These are phyloP conservation scores for Amborella trichopoda DNA, from an alignment of 164 flowering plant genomes.

Conservation along the genomic window DNA sequence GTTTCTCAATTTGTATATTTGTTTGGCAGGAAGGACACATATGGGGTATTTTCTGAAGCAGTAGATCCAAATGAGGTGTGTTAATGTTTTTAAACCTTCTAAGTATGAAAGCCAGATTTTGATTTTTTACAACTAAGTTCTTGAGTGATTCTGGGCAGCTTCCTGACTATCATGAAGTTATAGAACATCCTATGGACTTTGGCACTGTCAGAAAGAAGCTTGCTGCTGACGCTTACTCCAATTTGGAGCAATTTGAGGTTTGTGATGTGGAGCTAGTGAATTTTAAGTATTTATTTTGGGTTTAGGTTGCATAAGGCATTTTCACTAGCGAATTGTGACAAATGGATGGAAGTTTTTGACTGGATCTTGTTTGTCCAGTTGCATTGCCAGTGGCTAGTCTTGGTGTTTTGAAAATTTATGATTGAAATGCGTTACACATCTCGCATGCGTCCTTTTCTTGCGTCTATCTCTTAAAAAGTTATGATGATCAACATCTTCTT, in stretches of 20 bases:
- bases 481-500: no score
- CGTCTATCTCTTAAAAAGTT: no score
- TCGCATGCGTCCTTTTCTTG: no score
- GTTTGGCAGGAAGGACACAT: conserved; percentile 80
- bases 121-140: not conserved
- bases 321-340: no score
- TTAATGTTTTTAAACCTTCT: not conserved
- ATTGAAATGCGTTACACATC: no score
- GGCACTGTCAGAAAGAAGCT: conserved; percentile 72
- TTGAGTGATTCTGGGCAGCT: conserved; percentile 35
- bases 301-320: no score
- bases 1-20: conserved; percentile 4
- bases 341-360: no score
- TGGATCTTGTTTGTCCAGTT: no score
- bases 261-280: no score
- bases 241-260: conserved; percentile 88
- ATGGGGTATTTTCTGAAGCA: conserved; percentile 84
- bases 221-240: conserved; percentile 34
- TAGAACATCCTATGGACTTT: conserved; percentile 86
- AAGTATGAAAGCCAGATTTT: not conserved
- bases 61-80: conserved; percentile 92
- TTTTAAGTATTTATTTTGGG: no score
- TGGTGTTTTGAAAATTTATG: no score
- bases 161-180: conserved; percentile 82
- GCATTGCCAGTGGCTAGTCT: no score